A percentile compares a stretch with the other conserved stretches of the same genome.
Conservation (phyloP, 2,329 filamentous ascomycete genomes). For the Aureobasidium sp. region DNA sequence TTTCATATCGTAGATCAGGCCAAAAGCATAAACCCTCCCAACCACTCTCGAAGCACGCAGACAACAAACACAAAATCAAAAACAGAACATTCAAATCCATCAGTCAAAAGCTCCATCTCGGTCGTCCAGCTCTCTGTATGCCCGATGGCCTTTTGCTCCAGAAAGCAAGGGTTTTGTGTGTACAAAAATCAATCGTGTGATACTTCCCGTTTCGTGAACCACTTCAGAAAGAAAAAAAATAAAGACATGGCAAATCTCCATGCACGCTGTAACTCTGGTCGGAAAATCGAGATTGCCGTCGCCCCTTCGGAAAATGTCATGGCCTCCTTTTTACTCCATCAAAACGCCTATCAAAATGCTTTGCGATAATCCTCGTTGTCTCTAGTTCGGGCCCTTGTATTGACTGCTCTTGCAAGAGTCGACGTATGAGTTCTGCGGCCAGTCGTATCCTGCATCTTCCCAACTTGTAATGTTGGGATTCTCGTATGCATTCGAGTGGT, state of each 20-base stretch:
- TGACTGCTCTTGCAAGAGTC: constrained; percentile 39
- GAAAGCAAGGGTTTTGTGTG: neutral
- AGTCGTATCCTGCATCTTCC: constrained; percentile 50
- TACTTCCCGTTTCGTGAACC: neutral
- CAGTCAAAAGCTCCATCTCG: neutral
- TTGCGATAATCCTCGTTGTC: neutral
- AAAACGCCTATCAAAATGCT: constrained; percentile 8
- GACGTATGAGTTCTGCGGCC: constrained; percentile 56
- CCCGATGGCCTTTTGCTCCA: neutral
- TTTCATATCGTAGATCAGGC: constrained; percentile 2
- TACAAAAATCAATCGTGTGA: constrained; percentile 6
- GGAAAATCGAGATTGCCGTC: neutral
- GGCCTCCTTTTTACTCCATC: neutral
- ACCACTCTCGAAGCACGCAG: neutral
- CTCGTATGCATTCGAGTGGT: constrained; percentile 52
- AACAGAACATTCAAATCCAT: neutral
- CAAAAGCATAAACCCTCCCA: constrained; percentile 8
- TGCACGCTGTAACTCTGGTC: constrained; percentile 4
- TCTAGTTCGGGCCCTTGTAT: constrained; percentile 10
- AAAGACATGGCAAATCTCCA: neutral
- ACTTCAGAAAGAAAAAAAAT: neutral
- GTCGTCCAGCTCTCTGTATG: neutral
- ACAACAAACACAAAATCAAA: neutral
- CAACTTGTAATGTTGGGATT: constrained; percentile 58
- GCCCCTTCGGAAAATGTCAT: neutral